Conservation (phyloP, 139 green algal genomes). For the Picochlorum sp. region DNA sequence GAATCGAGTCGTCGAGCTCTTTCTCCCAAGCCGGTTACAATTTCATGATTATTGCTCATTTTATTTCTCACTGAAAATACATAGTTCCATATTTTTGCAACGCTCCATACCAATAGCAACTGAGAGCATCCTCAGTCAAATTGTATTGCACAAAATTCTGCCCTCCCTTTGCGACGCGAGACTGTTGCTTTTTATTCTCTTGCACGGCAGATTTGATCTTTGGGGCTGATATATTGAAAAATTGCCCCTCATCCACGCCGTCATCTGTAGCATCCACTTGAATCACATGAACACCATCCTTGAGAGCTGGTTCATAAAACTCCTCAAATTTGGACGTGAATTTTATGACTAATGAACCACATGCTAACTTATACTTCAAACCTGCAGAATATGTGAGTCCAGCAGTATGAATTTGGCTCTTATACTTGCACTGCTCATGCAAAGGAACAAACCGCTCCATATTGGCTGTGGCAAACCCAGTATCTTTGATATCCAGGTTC, state of each 20-base stretch:
- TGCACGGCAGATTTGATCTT: constrained; percentile 22
- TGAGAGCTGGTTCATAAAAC: constrained; percentile 32
- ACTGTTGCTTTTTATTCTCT: constrained; percentile 7
- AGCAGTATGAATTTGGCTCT: constrained; percentile 26
- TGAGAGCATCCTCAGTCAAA: constrained; percentile 19
- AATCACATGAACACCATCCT: constrained; percentile 21
- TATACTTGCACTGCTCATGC: constrained; percentile 27
- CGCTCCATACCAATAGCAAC: constrained; percentile 29
- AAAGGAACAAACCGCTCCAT: constrained; percentile 20
- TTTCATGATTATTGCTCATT: not conserved
- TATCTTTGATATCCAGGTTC: constrained; percentile 21
- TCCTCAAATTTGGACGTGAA: constrained; percentile 21
- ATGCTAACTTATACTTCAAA: constrained; percentile 36
- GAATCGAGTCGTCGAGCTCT: constrained; percentile 16
- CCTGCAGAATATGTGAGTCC: constrained; percentile 29
- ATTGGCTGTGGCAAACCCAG: constrained; percentile 19
- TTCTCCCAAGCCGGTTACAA: not conserved
- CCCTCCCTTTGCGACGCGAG: constrained; percentile 11
- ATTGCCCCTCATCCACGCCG: constrained; percentile 13
- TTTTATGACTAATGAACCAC: constrained; percentile 25
- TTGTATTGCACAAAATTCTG: constrained; percentile 25
- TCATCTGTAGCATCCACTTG: constrained; percentile 9
- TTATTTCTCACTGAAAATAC: constrained; percentile 16
- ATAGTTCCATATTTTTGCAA: constrained; percentile 23
- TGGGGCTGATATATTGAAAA: constrained; percentile 18